Percentiles rank a stretch among this genome's conserved stretches.
Conservation (phyloP, 139 green algal species). For the Tetraselmis chui region DNA sequence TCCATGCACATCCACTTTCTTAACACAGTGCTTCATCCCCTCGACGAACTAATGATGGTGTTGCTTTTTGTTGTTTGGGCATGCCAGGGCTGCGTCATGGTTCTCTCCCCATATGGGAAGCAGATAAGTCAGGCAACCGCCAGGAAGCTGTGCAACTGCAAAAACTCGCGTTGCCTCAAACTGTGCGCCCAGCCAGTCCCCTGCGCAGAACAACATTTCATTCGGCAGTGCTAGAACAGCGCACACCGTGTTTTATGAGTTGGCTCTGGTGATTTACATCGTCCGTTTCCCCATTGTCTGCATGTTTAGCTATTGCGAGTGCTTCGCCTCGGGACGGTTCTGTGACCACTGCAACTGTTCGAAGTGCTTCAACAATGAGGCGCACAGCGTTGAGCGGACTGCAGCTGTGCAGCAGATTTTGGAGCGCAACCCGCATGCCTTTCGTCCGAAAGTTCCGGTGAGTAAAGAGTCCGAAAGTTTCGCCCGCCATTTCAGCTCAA, state of each 20-base stretch:
- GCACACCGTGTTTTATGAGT: no score
- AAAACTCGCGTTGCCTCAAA: slow-evolving; percentile 87
- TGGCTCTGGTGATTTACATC: no score
- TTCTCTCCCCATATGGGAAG: not conserved
- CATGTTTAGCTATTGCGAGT: slow-evolving; percentile 67
- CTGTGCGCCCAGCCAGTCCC: slow-evolving; percentile 49
- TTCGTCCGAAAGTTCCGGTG: slow-evolving; percentile 81
- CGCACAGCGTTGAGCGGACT: slow-evolving; percentile 61
- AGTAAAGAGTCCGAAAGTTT: no score
- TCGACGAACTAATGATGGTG: no score
- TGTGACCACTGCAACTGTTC: slow-evolving; percentile 82
- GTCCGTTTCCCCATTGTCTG: no score
- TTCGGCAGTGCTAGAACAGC: no score
- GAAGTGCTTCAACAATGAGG: slow-evolving; percentile 80
- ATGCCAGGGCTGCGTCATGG: no score
- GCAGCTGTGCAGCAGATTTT: slow-evolving; percentile 75
- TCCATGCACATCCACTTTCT: no score
- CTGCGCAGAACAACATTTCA: no score
- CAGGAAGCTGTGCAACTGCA: slow-evolving; percentile 84
- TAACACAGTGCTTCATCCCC: no score
- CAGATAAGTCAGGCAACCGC: not conserved
- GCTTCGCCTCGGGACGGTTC: slow-evolving; percentile 67
- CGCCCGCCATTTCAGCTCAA: no score
- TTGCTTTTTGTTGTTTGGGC: no score
- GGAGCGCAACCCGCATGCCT: slow-evolving; percentile 84